Evolutionary conservation across 1,284 basidiomycete species (phyloP).

Genomic region (Cerrena zonata): DNA sequence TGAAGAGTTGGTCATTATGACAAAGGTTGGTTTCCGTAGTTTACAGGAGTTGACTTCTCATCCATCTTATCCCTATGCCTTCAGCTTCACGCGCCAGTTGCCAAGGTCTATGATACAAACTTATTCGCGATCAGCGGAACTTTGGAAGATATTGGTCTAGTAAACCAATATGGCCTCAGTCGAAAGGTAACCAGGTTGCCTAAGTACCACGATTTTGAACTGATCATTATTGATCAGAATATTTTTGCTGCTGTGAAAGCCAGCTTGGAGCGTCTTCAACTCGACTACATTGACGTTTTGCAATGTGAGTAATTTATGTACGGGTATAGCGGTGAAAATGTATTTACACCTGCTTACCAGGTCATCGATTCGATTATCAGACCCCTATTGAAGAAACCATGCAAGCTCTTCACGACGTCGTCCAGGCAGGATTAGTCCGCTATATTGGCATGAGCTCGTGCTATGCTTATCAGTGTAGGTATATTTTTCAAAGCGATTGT

Average conservation of each 20-base stretch:
- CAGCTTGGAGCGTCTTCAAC: constrained; percentile 1
- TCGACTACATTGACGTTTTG: constrained; percentile 10
- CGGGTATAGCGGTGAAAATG: neutral
- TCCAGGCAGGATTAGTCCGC: constrained; percentile 55
- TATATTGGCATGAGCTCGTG: constrained; percentile 62
- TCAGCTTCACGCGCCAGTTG: constrained; percentile 1
- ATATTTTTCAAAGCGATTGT: too few species aligned
- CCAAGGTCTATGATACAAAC: constrained; percentile 5
- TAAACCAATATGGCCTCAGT: constrained; percentile 24
- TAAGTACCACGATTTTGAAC: neutral
- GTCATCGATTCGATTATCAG: constrained; percentile 38
- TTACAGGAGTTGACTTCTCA: neutral
- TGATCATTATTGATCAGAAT: constrained; percentile 6
- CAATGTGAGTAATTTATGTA: constrained; percentile 4
- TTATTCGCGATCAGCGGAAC: neutral
- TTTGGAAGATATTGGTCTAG: constrained; percentile 14
- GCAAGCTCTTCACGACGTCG: constrained; percentile 67
- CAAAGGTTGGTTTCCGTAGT: constrained; percentile 44
- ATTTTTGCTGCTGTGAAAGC: neutral
- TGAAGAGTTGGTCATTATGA: constrained; percentile 72
- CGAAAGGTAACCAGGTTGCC: constrained; percentile 19
- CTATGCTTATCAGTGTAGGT: constrained; percentile 39
- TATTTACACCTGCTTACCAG: neutral
- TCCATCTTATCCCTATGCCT: neutral
- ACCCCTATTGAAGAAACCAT: constrained; percentile 48